Percentiles rank a stretch among this genome's conserved stretches.
Conservation (phyloP, 1,284 basidiomycete genomes). For the Leucoagaricus sp. region DNA sequence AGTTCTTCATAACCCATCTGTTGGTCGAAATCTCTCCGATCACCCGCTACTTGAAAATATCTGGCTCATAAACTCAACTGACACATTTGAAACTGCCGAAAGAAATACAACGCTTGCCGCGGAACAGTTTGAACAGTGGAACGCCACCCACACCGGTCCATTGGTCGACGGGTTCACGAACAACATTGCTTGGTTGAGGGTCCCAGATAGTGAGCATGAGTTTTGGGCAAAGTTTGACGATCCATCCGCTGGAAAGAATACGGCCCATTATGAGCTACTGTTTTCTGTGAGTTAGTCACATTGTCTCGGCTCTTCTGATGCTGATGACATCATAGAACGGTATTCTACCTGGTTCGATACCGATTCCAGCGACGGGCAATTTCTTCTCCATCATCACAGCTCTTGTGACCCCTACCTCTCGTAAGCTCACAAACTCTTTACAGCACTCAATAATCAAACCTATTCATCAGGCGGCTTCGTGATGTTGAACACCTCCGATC, state of each 20-base stretch:
- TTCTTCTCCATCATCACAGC: background rate
- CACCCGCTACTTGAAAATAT: slow-evolving; percentile 19
- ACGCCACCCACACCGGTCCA: slow-evolving; percentile 16
- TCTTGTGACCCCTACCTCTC: slow-evolving; percentile 5
- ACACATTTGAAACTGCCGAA: background rate
- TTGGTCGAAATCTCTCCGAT: slow-evolving; percentile 27
- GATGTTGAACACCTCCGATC: slow-evolving; percentile 3
- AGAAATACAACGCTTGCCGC: background rate
- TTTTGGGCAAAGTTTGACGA: slow-evolving; percentile 16
- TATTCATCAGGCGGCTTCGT: slow-evolving; percentile 15
- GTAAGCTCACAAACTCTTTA: background rate
- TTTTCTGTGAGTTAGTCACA: slow-evolving; percentile 17
- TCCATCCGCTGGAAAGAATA: slow-evolving; percentile 21
- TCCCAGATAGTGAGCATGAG: slow-evolving; percentile 16
- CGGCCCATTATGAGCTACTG: slow-evolving; percentile 23
- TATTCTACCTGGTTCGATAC: background rate
- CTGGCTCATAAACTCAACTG: slow-evolving; percentile 14
- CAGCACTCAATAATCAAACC: background rate
- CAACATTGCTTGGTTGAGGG: slow-evolving; percentile 18
- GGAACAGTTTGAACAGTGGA: slow-evolving; percentile 18
- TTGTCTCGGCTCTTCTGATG: background rate
- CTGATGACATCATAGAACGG: slow-evolving; percentile 1
- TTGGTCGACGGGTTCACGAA: background rate
- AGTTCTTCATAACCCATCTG: slow-evolving; percentile 21
- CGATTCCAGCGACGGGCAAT: background rate